Evolutionary conservation across 495 filamentous ascomycete species (phyloP).

Genomic region (Penicillium malachiteum): DNA sequence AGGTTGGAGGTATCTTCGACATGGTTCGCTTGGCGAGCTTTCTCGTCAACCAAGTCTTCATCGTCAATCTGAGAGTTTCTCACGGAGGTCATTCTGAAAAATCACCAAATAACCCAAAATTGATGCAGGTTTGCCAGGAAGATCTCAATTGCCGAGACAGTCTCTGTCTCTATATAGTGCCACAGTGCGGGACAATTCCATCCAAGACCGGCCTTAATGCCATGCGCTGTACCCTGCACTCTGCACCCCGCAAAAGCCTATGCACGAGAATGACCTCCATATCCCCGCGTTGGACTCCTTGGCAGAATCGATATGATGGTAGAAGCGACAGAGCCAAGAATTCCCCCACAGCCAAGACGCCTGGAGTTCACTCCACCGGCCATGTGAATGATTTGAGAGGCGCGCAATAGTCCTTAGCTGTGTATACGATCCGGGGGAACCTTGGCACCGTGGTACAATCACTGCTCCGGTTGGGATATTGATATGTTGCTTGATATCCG

Average conservation of each 20-base stretch:
- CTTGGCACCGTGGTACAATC: background rate
- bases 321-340: background rate
- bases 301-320: background rate
- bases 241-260: background rate
- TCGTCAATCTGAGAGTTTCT: background rate
- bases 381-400: background rate
- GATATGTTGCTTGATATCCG: background rate
- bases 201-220: background rate
- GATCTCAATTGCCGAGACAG: background rate
- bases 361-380: background rate
- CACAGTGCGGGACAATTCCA: too few species aligned
- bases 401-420: too few species aligned
- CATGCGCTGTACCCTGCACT: background rate
- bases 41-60: background rate
- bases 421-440: too few species aligned
- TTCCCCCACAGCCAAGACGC: background rate
- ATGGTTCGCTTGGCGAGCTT: background rate
- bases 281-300: background rate
- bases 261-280: background rate
- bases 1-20: constrained; percentile 11
- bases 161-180: too few species aligned
- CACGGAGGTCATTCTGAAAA: background rate
- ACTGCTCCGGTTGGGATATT: background rate
- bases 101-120: too few species aligned
- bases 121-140: background rate